Evolutionary conservation across 1,139 yeast genomes (phyloP).

Genomic region (Blastobotrys petasosporus): DNA sequence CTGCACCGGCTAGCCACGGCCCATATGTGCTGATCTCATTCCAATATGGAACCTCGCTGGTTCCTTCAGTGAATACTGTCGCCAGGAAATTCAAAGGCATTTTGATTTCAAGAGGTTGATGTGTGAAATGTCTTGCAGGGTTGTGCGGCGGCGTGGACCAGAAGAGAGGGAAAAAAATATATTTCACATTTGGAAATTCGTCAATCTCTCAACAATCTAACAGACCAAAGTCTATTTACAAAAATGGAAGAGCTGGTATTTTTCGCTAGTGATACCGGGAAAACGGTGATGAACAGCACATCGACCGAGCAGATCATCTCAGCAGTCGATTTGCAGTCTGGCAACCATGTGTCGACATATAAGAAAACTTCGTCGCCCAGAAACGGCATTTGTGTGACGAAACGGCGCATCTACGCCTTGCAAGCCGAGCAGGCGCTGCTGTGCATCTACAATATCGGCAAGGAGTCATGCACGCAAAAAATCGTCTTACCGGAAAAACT

Average conservation of each 20-base stretch:
- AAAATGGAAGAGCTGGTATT: constrained; percentile 28
- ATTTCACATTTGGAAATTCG: too few relatives aligned
- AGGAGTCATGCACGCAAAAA: constrained; percentile 77
- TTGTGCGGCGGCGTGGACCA: too few relatives aligned
- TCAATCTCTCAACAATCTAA: too few relatives aligned
- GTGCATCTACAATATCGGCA: constrained; percentile 67
- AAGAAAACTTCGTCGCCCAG: constrained; percentile 34
- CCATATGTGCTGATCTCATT: constrained; percentile 47
- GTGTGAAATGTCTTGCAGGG: too few relatives aligned
- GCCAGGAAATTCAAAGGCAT: constrained; percentile 86
- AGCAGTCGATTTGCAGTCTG: constrained; percentile 25
- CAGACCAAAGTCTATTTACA: too few relatives aligned
- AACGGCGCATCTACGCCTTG: constrained; percentile 53
- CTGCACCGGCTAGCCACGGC: constrained; percentile 46
- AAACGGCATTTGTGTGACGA: constrained; percentile 44
- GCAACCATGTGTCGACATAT: constrained; percentile 24
- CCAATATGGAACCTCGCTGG: constrained; percentile 71
- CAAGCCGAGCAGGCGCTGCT: constrained; percentile 65
- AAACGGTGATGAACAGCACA: constrained; percentile 11
- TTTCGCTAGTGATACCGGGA: constrained; percentile 23
- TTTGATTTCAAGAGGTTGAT: neutral
- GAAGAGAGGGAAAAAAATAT: too few relatives aligned
- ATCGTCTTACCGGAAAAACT: constrained; percentile 82
- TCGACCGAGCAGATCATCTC: constrained; percentile 20
- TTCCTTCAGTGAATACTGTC: constrained; percentile 61